phyloP scores from a whole-genome alignment of 257 asterid species.

The Oldenlandia corymbosa region DNA sequence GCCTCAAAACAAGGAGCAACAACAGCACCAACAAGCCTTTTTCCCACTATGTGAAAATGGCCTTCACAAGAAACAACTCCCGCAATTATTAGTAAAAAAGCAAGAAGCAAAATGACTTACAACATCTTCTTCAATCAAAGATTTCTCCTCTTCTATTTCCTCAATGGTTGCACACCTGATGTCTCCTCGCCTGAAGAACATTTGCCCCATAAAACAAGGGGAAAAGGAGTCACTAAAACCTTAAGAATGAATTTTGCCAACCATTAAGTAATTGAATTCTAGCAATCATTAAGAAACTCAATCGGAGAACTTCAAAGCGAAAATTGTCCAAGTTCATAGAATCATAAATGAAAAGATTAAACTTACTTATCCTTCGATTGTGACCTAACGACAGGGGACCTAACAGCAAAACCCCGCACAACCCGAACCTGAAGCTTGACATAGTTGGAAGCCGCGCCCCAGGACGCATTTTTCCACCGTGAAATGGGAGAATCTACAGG shows the following conservation, averaged over 20 bases:
- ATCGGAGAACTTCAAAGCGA: too few species aligned
- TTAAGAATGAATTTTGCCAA: constrained; percentile 1
- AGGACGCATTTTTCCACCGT: constrained; percentile 29
- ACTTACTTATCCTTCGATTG: constrained; percentile 45
- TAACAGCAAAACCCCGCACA: constrained; percentile 36
- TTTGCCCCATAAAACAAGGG: constrained; percentile 5
- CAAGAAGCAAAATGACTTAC: constrained; percentile 34
- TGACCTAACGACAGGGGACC: constrained; percentile 28
- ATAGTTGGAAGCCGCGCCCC: constrained; percentile 64
- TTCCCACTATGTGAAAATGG: too few species aligned
- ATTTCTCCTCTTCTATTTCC: constrained; percentile 86
- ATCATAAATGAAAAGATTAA: not conserved
- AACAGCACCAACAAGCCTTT: too few species aligned
- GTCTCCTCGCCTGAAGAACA: constrained; percentile 46
- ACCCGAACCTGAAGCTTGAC: constrained; percentile 42
- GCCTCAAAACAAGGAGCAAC: not conserved
- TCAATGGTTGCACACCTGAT: constrained; percentile 77
- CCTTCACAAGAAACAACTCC: too few species aligned
- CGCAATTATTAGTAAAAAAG: not conserved
- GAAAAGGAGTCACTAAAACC: too few species aligned
- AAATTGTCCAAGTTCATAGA: not conserved
- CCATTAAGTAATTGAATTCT: not conserved
- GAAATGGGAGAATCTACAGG: constrained; percentile 38
- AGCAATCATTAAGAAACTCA: too few species aligned
- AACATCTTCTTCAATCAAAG: constrained; percentile 63